Evolutionary conservation across 768 basidiomycete species (phyloP), one percentile per base, ranked within the genome.

Genomic region (Suillus sp.): DNA sequence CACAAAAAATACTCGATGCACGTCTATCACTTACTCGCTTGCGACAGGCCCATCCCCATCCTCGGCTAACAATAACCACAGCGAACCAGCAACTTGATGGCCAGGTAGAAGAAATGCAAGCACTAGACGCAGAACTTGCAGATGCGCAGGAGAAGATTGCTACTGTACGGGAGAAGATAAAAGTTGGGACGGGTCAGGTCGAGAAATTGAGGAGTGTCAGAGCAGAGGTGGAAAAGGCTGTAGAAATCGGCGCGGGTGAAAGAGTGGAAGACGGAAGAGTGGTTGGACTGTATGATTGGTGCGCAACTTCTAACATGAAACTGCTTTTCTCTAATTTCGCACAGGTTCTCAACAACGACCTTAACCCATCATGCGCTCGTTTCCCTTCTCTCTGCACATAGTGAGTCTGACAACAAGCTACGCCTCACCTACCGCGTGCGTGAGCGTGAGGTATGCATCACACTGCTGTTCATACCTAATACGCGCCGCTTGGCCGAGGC

Each of bases 1-100:
- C 90, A 1, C 85, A 91, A 62, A 84, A 91, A 72, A 93, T 96
- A 68, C 83, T 93, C 64, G 93, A 95, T 70, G 86, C 93, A 40
- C 88, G 91, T 40, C 83, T 95, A 4, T 84, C 89, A 1, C 81
- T 96, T 42, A 88, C 89, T 8, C 86, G 94, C 1, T 85, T 96
- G 20, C 86, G 92, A 22, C 90, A 94, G 67, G 84, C 88, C 2
- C 87, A 96, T 68, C 91, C 92, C 0, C 84, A 87, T 22, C 89
- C 94, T 51, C 85, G 94, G 11, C 77, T 95, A 38, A 96, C 95
- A 0, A 83, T 93, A 38, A 75, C 86, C 3, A 80, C 88, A 53
- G 95, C 95, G 0, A 87, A 87, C 55, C 81, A 89, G 65, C 86
- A 88, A 60, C 85, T 94, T 2, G 86, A 87, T 11, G 83, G 83